Evolutionary conservation across 768 basidiomycete genomes (phyloP).

Genomic region (Steccherinum ochraceum): DNA sequence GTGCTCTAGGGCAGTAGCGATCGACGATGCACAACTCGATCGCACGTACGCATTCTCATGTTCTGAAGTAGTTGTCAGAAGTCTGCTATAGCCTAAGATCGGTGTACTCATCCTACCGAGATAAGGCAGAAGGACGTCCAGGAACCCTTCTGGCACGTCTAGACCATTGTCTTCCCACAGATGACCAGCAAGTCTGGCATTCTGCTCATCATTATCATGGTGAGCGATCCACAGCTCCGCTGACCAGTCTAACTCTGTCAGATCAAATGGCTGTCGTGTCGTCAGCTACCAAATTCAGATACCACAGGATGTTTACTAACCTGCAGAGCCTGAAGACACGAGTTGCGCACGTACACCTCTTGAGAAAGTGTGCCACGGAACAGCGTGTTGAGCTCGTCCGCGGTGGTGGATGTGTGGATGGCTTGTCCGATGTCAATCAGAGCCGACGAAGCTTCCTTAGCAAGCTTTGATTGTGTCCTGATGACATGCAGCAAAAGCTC

Average conservation of each 20-base stretch:
- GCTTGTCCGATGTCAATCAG: conserved; percentile 79
- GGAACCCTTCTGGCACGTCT: conserved; percentile 69
- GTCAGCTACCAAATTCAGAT: not conserved
- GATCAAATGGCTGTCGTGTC: conserved; percentile 72
- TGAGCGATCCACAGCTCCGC: conserved; percentile 82
- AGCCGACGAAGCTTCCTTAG: conserved; percentile 77
- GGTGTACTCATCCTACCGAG: conserved; percentile 47
- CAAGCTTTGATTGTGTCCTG: conserved; percentile 68
- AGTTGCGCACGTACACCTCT: conserved; percentile 82
- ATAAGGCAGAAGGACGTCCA: conserved; percentile 52
- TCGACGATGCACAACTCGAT: conserved; percentile 57
- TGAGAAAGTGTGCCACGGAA: conserved; percentile 73
- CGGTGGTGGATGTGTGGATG: conserved; percentile 56
- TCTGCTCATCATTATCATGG: conserved; percentile 89
- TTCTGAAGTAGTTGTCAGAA: conserved; percentile 32
- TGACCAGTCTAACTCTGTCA: conserved; percentile 93
- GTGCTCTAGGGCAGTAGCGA: conserved; percentile 70
- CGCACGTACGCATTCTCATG: conserved; percentile 82
- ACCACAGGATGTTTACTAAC: conserved; percentile 31
- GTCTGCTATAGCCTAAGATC: not conserved
- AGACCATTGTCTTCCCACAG: conserved; percentile 96
- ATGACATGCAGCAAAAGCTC: conserved; percentile 68
- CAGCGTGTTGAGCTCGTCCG: conserved; percentile 58
- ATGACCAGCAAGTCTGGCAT: conserved; percentile 69
- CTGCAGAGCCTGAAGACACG: conserved; percentile 88